A percentile compares a stretch with the other conserved stretches of the same genome.
Conservation (phyloP, 2,329 filamentous ascomycete species). For the Pseudogymnoascus sp. region DNA sequence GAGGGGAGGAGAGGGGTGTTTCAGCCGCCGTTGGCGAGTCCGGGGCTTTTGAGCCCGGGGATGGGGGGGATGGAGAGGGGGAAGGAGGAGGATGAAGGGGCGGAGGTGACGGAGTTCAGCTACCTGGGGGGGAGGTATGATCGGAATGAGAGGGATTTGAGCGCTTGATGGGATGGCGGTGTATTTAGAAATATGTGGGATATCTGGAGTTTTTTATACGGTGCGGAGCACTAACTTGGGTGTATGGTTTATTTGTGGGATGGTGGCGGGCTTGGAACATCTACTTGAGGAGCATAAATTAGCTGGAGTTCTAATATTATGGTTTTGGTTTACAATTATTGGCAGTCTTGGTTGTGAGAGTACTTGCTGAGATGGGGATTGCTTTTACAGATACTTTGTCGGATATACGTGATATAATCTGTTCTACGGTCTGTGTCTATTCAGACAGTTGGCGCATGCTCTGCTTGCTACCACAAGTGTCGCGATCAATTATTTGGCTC, state of each 20-base stretch:
- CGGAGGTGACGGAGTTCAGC: background rate
- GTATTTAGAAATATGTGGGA: background rate
- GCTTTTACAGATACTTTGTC: background rate
- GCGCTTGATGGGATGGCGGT: background rate
- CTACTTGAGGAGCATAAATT: background rate
- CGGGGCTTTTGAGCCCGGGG: background rate
- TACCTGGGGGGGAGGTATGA: background rate
- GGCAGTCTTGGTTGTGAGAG: background rate
- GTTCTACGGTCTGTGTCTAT: background rate
- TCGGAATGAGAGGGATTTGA: background rate
- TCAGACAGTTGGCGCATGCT: background rate
- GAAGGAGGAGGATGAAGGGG: background rate
- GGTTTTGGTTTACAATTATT: background rate
- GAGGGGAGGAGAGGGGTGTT: background rate
- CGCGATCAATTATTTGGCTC: background rate
- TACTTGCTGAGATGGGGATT: background rate
- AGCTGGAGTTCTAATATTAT: background rate
- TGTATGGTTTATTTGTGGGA: background rate
- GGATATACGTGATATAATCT: background rate
- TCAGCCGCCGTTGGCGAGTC: background rate
- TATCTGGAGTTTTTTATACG: background rate
- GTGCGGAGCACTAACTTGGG: background rate
- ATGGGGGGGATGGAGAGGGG: background rate
- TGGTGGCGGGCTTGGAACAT: background rate
- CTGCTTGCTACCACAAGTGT: background rate